Evolutionary conservation across 1,284 basidiomycete species (phyloP), one percentile per base, ranked within the genome.

Genomic region (Vanrija humicola): DNA sequence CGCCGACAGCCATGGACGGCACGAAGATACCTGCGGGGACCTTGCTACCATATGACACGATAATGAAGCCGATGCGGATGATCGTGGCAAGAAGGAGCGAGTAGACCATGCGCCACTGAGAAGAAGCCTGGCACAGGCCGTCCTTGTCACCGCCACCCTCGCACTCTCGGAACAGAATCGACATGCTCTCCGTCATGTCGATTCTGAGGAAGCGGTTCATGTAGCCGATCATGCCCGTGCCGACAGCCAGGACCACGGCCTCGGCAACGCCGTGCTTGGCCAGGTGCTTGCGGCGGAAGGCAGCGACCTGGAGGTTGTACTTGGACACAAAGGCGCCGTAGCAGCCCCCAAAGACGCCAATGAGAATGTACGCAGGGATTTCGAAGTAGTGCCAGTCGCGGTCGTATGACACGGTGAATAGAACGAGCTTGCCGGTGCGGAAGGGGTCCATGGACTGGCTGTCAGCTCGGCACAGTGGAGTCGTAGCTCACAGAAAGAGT

Each of bases 371-470:
- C 34, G 94, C 83, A n/a, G 95, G 86, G 52, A 98, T 90, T 74
- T 98, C 96, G 71, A 98, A 98, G 78, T 96, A 98, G 73, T 98
- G 95, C 96, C 96, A 99, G 68, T 95, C 91, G 28, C 94, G 83
- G 72, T 90, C 91, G 75, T 98, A 98, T 6, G 93, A 95, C 60
- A 98, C 92, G 73, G 97, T 92, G 80, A 98, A 98, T 59, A 98
- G 79, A 67, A 98, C 96, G 28, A 99, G 85, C 74, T 98, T 98
- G 38, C 96, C 96, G 0, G 96, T 98, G 25, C 94, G 83, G 79
- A 93, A 99, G 0, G 96, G 96, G 71, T 98, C 98, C 88, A 99
- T 94, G 3, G 90, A 89, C 88, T 93, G 63, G 9, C 10, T 25
- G 50, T 55, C 16, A 52, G 50, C 23, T 4, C 8, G 8, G 0